phyloP scores from a whole-genome alignment of 139 green algal genomes.

The Tetradesmus lagerheimii region DNA sequence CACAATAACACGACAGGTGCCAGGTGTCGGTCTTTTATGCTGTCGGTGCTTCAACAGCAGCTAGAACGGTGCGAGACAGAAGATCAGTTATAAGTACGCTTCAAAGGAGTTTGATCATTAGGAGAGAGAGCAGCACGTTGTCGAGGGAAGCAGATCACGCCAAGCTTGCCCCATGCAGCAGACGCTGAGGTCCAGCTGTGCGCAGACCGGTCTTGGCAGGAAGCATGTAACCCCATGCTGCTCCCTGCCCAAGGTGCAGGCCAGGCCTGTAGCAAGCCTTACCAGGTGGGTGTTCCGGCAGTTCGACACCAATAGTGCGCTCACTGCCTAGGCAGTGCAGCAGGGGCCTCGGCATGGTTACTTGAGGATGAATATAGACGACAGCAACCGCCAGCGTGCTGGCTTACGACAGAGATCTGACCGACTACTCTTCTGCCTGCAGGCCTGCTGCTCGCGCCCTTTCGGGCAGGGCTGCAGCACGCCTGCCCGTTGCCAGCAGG shows the following conservation, averaged over 20 bases:
- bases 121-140: neutral
- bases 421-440: conserved; percentile 1
- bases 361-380: neutral
- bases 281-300: neutral
- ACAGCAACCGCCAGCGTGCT: neutral
- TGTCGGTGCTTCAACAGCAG: neutral
- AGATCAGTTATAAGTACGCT: neutral
- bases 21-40: neutral
- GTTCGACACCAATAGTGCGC: neutral
- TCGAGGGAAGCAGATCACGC: neutral
- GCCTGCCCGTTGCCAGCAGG: neutral
- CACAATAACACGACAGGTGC: neutral
- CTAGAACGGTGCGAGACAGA: neutral
- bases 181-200: neutral
- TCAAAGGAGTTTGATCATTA: neutral
- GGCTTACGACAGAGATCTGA: neutral
- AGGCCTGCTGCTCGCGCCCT: conserved; percentile 7
- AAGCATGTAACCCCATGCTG: neutral
- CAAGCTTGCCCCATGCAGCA: neutral
- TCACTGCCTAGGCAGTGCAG: neutral
- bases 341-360: neutral
- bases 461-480: neutral
- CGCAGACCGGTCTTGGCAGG: neutral
- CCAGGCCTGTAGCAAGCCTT: neutral
- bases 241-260: neutral